phyloP scores from a whole-genome alignment of 768 basidiomycete genomes.

The Phanerodontia chrysosporium region DNA sequence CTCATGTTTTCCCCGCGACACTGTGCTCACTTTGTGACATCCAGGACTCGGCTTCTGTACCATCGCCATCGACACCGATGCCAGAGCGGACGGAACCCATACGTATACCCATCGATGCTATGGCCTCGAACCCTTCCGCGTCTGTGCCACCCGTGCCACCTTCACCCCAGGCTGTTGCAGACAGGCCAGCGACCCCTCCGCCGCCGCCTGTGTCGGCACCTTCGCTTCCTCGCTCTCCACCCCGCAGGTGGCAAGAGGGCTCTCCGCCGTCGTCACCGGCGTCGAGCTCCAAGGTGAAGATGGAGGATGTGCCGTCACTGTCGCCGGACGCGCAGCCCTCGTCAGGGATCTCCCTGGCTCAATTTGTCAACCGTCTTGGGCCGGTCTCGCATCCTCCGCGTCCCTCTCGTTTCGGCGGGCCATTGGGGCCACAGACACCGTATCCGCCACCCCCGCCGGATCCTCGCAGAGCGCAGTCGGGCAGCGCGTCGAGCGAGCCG shows the following conservation, averaged over 20 bases:
- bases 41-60: too few species aligned
- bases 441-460: neutral
- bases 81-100: neutral
- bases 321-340: neutral
- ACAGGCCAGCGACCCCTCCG: neutral
- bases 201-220: neutral
- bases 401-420: neutral
- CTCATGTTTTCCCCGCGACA: too few species aligned
- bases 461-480: neutral
- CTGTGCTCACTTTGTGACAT: too few species aligned
- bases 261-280: slow-evolving; percentile 28
- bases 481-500: neutral
- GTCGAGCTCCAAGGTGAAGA: slow-evolving; percentile 33
- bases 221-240: neutral
- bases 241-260: neutral
- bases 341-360: neutral
- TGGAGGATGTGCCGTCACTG: slow-evolving; percentile 11
- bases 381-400: neutral
- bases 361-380: slow-evolving; percentile 8
- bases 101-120: neutral
- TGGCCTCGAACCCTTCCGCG: neutral
- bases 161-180: neutral
- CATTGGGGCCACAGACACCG: neutral
- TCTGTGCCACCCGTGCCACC: neutral
- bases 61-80: neutral